Percentiles rank a stretch among this genome's conserved stretches.
Conservation (phyloP, 805 yeast genomes). For the Spathaspora passalidarum region DNA sequence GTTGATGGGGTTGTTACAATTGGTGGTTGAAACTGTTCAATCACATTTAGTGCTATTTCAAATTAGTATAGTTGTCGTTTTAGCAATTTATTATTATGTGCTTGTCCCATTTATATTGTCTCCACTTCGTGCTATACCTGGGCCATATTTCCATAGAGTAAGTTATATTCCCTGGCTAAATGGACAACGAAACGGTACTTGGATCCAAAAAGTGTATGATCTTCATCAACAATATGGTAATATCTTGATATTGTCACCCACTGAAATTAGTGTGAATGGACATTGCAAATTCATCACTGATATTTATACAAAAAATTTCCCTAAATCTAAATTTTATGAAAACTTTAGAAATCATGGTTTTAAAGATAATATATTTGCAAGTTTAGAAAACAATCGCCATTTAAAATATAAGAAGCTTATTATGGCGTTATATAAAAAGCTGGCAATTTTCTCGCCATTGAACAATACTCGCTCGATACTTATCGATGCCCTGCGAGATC, state of each 20-base stretch:
- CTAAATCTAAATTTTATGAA: slow-evolving; percentile 57
- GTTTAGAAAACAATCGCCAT: slow-evolving; percentile 49
- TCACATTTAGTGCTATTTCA: not conserved
- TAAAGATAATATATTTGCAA: slow-evolving; percentile 55
- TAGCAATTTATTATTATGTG: slow-evolving; percentile 25
- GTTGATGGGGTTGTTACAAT: not conserved
- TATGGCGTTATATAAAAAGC: slow-evolving; percentile 31
- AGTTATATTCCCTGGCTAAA: slow-evolving; percentile 32
- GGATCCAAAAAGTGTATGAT: slow-evolving; percentile 39
- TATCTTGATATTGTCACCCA: slow-evolving; percentile 59
- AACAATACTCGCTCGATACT: slow-evolving; percentile 25
- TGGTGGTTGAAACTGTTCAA: not conserved
- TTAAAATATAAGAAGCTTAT: slow-evolving; percentile 31
- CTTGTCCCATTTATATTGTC: slow-evolving; percentile 47
- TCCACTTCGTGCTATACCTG: slow-evolving; percentile 54
- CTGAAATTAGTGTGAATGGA: slow-evolving; percentile 56
- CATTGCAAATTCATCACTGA: slow-evolving; percentile 50
- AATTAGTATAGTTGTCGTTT: not conserved
- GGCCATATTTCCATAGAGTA: slow-evolving; percentile 52
- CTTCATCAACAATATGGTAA: slow-evolving; percentile 60
- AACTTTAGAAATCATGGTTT: slow-evolving; percentile 58
- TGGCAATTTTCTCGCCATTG: slow-evolving; percentile 28
- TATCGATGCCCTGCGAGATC: slow-evolving; percentile 23
- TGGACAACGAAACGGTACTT: slow-evolving; percentile 44
- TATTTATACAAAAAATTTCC: slow-evolving; percentile 54